These are phyloP conservation scores for Saprolegnia diclina DNA, from an alignment of 352 stramenopile species.

Conservation along the genomic window DNA sequence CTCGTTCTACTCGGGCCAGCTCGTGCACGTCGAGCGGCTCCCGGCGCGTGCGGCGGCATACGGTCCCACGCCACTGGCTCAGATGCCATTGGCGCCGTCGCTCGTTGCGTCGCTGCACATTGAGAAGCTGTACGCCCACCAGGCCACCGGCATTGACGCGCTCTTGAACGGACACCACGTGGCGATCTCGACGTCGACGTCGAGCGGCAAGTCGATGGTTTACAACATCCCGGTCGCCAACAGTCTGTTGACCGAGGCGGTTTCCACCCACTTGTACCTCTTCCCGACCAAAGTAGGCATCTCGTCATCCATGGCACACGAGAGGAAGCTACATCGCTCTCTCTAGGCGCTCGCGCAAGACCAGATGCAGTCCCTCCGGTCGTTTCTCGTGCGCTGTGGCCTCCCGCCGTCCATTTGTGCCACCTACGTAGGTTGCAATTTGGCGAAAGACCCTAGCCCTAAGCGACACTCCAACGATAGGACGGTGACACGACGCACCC, in stretches of 20 bases:
- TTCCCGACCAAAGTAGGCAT: slow-evolving; percentile 94
- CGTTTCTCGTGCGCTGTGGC: slow-evolving; percentile 54
- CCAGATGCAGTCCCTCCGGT: slow-evolving; percentile 88
- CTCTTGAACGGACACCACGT: slow-evolving; percentile 84
- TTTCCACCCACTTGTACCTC: slow-evolving; percentile 87
- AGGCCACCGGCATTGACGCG: slow-evolving; percentile 83
- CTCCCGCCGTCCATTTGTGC: slow-evolving; percentile 46
- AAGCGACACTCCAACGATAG: slow-evolving; percentile 31
- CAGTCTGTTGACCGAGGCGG: slow-evolving; percentile 45
- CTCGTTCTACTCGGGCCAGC: slow-evolving; percentile 64
- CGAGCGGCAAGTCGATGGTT: slow-evolving; percentile 95
- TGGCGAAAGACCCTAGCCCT: neutral
- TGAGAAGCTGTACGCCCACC: slow-evolving; percentile 88
- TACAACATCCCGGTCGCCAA: slow-evolving; percentile 94
- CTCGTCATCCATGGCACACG: slow-evolving; percentile 1
- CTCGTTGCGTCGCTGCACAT: slow-evolving; percentile 49
- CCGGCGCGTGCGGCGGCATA: slow-evolving; percentile 40
- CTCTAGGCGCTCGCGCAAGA: slow-evolving; percentile 94
- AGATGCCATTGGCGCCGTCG: slow-evolving; percentile 36
- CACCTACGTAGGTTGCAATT: slow-evolving; percentile 49
- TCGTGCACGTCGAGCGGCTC: slow-evolving; percentile 72
- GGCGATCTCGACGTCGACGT: slow-evolving; percentile 94
- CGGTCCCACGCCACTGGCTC: slow-evolving; percentile 29
- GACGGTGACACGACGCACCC: slow-evolving; percentile 94
- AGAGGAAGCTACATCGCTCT: neutral